phyloP scores from a whole-genome alignment of 1,284 basidiomycete species.

The Sanghuangporus baumii region DNA sequence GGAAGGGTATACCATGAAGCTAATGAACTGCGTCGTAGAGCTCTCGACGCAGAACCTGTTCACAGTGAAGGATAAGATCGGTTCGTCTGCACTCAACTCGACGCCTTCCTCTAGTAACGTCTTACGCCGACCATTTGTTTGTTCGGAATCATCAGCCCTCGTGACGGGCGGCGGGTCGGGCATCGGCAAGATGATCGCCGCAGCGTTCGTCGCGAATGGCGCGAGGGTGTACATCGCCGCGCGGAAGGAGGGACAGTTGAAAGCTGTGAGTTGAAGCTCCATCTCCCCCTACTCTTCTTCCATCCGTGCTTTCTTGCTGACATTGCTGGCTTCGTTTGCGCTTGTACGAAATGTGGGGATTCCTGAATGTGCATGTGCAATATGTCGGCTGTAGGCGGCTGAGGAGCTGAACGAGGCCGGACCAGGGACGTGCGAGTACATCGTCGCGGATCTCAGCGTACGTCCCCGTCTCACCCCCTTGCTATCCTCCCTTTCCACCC shows the following conservation, averaged over 20 bases:
- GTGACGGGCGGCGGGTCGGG: conserved; percentile 79
- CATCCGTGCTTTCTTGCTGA: not conserved
- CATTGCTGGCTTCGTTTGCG: not conserved
- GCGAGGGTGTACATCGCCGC: conserved; percentile 84
- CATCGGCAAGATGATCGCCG: conserved; percentile 77
- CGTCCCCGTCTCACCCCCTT: conserved; percentile 30
- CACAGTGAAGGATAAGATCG: conserved; percentile 70
- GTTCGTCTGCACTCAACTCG: no score
- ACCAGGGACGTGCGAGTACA: conserved; percentile 59
- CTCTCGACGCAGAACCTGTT: conserved; percentile 59
- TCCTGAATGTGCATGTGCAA: not conserved
- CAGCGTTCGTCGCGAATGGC: conserved; percentile 76
- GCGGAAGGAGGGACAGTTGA: conserved; percentile 71
- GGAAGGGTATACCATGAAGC: no score
- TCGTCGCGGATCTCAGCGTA: conserved; percentile 70
- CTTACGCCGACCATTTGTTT: no score
- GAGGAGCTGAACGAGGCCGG: conserved; percentile 54
- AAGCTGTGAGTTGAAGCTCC: conserved; percentile 49
- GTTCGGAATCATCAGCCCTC: no score
- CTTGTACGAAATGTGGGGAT: conserved; percentile 31
- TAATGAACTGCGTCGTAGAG: conserved; percentile 35
- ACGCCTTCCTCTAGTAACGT: no score
- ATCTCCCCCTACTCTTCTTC: not conserved
- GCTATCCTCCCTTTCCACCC: not conserved
- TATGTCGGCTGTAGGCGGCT: conserved; percentile 40